These are phyloP conservation scores for Colletotrichum gigasporum DNA, from an alignment of 2,329 filamentous ascomycete genomes.

Conservation along the genomic window DNA sequence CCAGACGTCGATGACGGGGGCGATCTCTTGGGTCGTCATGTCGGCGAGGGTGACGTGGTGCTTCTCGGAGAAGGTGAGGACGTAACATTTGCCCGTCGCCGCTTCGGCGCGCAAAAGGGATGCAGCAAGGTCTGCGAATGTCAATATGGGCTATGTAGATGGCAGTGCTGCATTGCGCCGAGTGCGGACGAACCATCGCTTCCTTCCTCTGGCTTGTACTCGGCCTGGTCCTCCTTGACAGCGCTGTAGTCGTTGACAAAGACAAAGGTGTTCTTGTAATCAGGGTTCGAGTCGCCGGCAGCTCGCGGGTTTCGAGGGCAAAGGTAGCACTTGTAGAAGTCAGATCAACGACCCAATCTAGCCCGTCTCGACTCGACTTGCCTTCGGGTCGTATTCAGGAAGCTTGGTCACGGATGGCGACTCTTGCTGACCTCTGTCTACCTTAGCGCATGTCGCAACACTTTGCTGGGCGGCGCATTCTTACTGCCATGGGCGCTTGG, in stretches of 20 bases:
- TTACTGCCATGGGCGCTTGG: constrained; percentile 98
- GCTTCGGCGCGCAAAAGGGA: constrained; percentile 83
- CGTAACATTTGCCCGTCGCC: constrained; percentile 95
- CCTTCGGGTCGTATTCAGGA: constrained; percentile 83
- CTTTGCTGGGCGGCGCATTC: constrained; percentile 42
- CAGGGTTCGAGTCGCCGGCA: constrained; percentile 85
- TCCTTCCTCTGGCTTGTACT: constrained; percentile 66
- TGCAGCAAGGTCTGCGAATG: constrained; percentile 70
- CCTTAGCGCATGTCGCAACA: constrained; percentile 8
- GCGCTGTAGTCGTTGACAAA: constrained; percentile 99
- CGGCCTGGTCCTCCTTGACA: constrained; percentile 90
- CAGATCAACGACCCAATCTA: background rate
- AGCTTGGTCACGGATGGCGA: constrained; percentile 72
- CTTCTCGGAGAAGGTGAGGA: constrained; percentile 90
- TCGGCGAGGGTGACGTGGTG: constrained; percentile 95
- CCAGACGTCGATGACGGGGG: constrained; percentile 90
- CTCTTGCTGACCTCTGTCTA: constrained; percentile 78
- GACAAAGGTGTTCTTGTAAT: constrained; percentile 87
- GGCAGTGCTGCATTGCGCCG: background rate
- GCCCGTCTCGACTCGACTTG: constrained; percentile 44
- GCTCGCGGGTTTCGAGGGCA: constrained; percentile 93
- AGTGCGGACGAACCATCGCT: constrained; percentile 43
- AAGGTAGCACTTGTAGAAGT: constrained; percentile 79
- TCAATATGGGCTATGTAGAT: too few relatives aligned
- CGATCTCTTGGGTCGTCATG: constrained; percentile 78